phyloP scores from a whole-genome alignment of 179 eudicot species.

The Beta corolliflora region DNA sequence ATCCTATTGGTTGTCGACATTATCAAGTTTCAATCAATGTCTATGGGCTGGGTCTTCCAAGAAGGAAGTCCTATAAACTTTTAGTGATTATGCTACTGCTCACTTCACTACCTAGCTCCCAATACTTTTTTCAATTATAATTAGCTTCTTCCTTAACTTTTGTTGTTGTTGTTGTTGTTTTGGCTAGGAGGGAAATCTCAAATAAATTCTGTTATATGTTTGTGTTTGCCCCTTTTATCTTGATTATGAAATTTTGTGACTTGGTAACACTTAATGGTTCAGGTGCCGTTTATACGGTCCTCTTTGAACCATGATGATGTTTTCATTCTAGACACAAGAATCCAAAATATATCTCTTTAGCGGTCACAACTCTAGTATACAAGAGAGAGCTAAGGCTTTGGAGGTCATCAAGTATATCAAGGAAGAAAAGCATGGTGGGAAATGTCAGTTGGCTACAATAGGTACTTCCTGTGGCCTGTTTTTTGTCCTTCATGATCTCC shows the following conservation, averaged over 20 bases:
- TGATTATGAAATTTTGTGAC: constrained; percentile 1
- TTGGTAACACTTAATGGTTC: constrained; percentile 25
- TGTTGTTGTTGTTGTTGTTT: background rate
- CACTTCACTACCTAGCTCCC: background rate
- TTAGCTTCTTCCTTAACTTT: background rate
- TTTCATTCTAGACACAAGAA: constrained; percentile 64
- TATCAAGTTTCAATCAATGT: too few species aligned
- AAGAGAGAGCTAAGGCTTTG: constrained; percentile 79
- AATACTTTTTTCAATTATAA: background rate
- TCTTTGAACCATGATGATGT: constrained; percentile 75
- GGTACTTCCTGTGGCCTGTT: constrained; percentile 30
- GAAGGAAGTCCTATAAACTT: background rate
- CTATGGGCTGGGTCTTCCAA: background rate
- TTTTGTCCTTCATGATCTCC: background rate
- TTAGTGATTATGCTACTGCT: background rate
- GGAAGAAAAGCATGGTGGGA: constrained; percentile 64
- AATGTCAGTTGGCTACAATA: constrained; percentile 64
- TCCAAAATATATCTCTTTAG: constrained; percentile 67
- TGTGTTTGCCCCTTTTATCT: background rate
- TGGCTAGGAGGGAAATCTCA: background rate
- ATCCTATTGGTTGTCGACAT: background rate
- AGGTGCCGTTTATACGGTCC: constrained; percentile 77
- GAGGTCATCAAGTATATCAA: constrained; percentile 78
- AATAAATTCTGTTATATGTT: background rate
- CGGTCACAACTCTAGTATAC: constrained; percentile 65